Base-by-base conservation (phyloP, 108 stramenopile genomes). In the Pelagomonas calceolata region DNA sequence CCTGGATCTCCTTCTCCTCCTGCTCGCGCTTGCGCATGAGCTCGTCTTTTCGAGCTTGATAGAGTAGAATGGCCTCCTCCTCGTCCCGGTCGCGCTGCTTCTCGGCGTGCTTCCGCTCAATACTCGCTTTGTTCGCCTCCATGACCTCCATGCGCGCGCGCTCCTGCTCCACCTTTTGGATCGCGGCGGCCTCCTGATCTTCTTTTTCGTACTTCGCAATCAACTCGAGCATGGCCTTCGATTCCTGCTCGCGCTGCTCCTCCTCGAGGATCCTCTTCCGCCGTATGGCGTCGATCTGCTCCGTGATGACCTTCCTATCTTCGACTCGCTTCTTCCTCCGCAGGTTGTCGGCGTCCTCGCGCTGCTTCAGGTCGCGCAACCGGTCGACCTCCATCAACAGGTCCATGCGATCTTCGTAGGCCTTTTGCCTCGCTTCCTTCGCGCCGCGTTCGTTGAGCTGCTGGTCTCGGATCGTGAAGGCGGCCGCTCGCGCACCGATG, bases 171-270 rank as follows among this genome's bases (percentile, higher is more conserved):
- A 5, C 60, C 66, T 63, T 36, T n/a, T 37, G 44, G 37, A 37
- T 34, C 68, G 60, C 44, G 29, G 68, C 69, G n/a, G 67, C 68
- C 35, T 32, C 32, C 60, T 44, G 64, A 63, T 84, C 83, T 66
- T 86, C 85, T 63, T 84, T 87, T 66, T 82, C 85, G 77, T 85
- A 85, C 44, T 68, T 65, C 68, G 84, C 74, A 32, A 90, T 85
- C 37, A 68, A 65, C 65, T 83, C 79, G 45, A 86, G 72, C 78
- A 90, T 88, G 70, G 83, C 75, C 30, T 76, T 72, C 70, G 86
- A 88, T 80, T 90, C 89, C 76, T 91, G 87, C 74, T 89, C 90
- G 51, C 81, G 71, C 34, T 87, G 88, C 75, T 91, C 88, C 69
- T 87, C 85, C 72, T 75, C 66, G 51, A 91, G 74, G 31, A 91